Evolutionary conservation across 176 grass and related monocot genomes (phyloP), one percentile per base, ranked within the genome.

Genomic region (Canna indica): DNA sequence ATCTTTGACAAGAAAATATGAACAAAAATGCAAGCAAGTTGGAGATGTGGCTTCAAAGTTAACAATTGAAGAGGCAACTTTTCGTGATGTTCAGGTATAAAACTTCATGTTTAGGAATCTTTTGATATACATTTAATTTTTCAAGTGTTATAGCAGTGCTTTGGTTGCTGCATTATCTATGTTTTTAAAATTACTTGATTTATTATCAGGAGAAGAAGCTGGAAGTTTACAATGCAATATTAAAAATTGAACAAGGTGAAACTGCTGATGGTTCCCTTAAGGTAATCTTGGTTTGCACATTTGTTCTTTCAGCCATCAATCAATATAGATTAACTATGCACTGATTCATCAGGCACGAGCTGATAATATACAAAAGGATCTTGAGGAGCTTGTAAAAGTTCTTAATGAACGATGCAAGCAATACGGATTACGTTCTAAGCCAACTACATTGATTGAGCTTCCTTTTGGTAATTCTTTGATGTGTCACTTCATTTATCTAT

Each of bases 61-160:
- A 69, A 88, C 86, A 50, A 90, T 93, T 83, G 94, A 99, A 32
- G 94, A 99, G 79, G 94, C 90, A 77, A 99, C 94, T 81, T 99
- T 99, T 78, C 86, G 86, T 67, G 94, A 88, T 36, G 87, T 93
- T 73, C 90, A 93, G 90, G 94, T 99, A 83, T 66, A 7, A 70
- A 31, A 10, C 9, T 26, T 77, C 44, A 28, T 59, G 17, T 52
- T 50, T 26, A 38, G 64, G 53, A 42, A 67, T 48, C 1, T 36
- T 3, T 2, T 65, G 4, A 30, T 44, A 29, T 17, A 31, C 33
- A 1, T 26, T 48, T 41, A 67, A 62, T 41, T 25, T 5, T 12
- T 67, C 9, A 36, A 36, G 30, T 63, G 30, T 56, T 72, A 24
- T 34, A 14, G 32, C 31, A 24, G n/a, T 53, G 47, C 12, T 33